These are phyloP conservation scores for Rubia peregrina DNA, from an alignment of 305 asterid genomes.

Conservation along the genomic window DNA sequence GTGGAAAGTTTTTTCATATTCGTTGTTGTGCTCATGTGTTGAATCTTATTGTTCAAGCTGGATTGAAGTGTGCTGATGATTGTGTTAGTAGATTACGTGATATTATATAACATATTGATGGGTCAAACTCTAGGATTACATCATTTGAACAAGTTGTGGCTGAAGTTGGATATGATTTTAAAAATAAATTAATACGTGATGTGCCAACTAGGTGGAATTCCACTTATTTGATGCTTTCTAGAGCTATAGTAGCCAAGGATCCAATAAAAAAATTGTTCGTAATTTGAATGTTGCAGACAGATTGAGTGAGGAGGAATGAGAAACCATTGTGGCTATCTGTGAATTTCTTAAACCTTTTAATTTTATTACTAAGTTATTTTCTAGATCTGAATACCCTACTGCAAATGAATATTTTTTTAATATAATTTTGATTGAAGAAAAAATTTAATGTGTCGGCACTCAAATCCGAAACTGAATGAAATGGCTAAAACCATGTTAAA, in stretches of 20 bases:
- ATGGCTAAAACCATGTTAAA: too few species aligned
- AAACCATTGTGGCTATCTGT: not conserved
- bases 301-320: not conserved
- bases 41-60: not conserved
- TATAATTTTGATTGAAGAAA: too few species aligned
- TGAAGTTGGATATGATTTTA: not conserved
- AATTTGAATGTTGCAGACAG: not conserved
- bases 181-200: not conserved
- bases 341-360: not conserved
- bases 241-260: not conserved
- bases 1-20: not conserved
- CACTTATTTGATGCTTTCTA: not conserved
- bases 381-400: not conserved
- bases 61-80: not conserved
- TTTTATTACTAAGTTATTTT: not conserved
- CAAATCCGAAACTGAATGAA: too few species aligned
- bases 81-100: not conserved
- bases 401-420: not conserved
- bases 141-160: not conserved
- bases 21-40: not conserved
- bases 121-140: not conserved
- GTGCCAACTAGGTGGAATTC: not conserved
- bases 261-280: not conserved
- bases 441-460: too few species aligned
- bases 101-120: not conserved